A percentile compares a stretch with the other conserved stretches of the same genome.
Conservation (phyloP, 495 filamentous ascomycete genomes). For the Trichocladium uniseriatum region DNA sequence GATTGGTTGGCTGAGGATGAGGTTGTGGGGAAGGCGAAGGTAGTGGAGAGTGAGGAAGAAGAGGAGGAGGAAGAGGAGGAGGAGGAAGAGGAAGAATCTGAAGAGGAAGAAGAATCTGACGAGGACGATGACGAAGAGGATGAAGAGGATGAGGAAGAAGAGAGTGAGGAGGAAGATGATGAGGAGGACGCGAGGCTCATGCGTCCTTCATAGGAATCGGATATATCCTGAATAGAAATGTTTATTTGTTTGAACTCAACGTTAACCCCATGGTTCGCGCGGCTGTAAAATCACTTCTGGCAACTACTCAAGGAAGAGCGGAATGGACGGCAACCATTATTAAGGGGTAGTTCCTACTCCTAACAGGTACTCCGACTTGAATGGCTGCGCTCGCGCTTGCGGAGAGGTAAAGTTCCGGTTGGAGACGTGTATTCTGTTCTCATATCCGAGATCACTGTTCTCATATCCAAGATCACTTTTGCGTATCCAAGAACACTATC, state of each 20-base stretch:
- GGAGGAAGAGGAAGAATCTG: slow-evolving; percentile 45
- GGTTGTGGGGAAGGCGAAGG: slow-evolving; percentile 30
- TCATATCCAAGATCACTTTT: too few relatives aligned
- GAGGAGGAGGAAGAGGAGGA: slow-evolving; percentile 41
- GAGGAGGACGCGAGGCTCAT: slow-evolving; percentile 29
- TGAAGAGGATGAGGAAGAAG: slow-evolving; percentile 40
- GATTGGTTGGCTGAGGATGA: slow-evolving; percentile 78
- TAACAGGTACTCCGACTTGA: too few relatives aligned
- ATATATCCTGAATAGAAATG: not conserved
- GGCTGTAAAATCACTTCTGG: too few relatives aligned
- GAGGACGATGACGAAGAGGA: slow-evolving; percentile 37
- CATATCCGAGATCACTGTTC: too few relatives aligned
- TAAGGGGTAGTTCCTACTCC: too few relatives aligned
- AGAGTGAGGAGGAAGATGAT: slow-evolving; percentile 38
- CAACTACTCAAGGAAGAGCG: too few relatives aligned
- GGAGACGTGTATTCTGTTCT: too few relatives aligned
- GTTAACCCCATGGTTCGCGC: too few relatives aligned
- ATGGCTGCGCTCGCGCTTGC: too few relatives aligned
- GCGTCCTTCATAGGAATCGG: not conserved
- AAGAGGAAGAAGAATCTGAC: slow-evolving; percentile 29
- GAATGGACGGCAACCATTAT: too few relatives aligned
- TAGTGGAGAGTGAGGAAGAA: slow-evolving; percentile 32
- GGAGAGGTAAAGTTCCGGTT: too few relatives aligned
- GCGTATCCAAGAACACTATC: not conserved
- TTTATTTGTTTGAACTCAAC: too few relatives aligned